A percentile compares a stretch with the other conserved stretches of the same genome.
phyloP scores from a whole-genome alignment of 2,329 filamentous ascomycete genomes.

The Biscogniauxia mediterranea region DNA sequence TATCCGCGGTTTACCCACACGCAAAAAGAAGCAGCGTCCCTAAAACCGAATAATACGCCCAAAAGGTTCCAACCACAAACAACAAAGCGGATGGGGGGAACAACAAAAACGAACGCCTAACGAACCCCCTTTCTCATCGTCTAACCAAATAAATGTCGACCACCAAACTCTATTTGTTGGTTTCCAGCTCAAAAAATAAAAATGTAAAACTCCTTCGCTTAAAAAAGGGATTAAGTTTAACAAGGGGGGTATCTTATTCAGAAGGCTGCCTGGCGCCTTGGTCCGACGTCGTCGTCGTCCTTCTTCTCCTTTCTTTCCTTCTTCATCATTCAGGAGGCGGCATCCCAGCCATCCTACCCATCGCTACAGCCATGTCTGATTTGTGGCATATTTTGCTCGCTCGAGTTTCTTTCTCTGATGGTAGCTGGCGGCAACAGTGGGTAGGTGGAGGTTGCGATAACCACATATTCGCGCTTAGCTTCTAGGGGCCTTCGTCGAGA shows the following conservation, averaged over 20 bases:
- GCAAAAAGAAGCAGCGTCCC: too few species aligned
- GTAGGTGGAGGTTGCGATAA: background rate
- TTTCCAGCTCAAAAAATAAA: too few species aligned
- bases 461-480: background rate
- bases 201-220: background rate
- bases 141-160: background rate
- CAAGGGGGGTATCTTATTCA: background rate
- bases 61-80: background rate
- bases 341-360: background rate
- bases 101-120: background rate
- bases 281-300: background rate
- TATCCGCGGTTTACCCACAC: background rate
- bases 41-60: background rate
- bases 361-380: background rate
- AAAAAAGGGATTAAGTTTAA: background rate
- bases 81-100: background rate
- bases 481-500: constrained; percentile 28
- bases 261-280: background rate
- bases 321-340: background rate
- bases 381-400: background rate
- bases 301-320: background rate
- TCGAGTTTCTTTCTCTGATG: background rate
- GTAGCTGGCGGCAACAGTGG: background rate
- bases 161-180: background rate
- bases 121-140: background rate